Conservation (phyloP, 1,139 yeast genomes). For the Blastobotrys malaysiensis region DNA sequence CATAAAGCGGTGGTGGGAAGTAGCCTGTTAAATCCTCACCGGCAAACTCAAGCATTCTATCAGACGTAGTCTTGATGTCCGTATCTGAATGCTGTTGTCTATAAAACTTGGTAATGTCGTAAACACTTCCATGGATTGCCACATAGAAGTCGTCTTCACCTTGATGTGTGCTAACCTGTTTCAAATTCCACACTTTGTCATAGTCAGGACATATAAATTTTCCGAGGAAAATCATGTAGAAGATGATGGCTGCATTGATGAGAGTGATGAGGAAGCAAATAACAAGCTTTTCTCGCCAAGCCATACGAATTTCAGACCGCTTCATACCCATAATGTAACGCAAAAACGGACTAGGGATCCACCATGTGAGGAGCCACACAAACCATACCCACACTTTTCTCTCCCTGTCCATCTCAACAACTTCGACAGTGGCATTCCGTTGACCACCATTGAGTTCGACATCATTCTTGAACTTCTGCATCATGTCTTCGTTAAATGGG, state of each 20-base stretch:
- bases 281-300: constrained; percentile 39
- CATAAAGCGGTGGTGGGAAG: constrained; percentile 39
- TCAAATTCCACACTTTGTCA: constrained; percentile 38
- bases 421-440: constrained; percentile 19
- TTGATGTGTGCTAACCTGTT: constrained; percentile 34
- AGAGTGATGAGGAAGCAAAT: constrained; percentile 34
- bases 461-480: constrained; percentile 24
- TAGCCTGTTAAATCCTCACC: constrained; percentile 36
- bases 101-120: constrained; percentile 39
- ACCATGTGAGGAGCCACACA: constrained; percentile 37
- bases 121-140: constrained; percentile 37
- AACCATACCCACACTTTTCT: constrained; percentile 36
- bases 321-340: constrained; percentile 34
- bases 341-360: constrained; percentile 37
- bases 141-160: constrained; percentile 36
- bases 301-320: constrained; percentile 37
- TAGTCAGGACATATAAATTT: constrained; percentile 37
- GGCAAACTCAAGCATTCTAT: constrained; percentile 36
- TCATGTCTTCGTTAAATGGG: constrained; percentile 24
- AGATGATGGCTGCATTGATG: constrained; percentile 35
- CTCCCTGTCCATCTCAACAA: constrained; percentile 28
- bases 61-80: constrained; percentile 28
- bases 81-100: constrained; percentile 37
- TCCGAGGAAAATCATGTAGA: constrained; percentile 39
- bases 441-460: constrained; percentile 23